Evolutionary conservation across 495 filamentous ascomycete species (phyloP), one percentile per base, ranked within the genome.

Genomic region (Hypomontagnella monticulosa): DNA sequence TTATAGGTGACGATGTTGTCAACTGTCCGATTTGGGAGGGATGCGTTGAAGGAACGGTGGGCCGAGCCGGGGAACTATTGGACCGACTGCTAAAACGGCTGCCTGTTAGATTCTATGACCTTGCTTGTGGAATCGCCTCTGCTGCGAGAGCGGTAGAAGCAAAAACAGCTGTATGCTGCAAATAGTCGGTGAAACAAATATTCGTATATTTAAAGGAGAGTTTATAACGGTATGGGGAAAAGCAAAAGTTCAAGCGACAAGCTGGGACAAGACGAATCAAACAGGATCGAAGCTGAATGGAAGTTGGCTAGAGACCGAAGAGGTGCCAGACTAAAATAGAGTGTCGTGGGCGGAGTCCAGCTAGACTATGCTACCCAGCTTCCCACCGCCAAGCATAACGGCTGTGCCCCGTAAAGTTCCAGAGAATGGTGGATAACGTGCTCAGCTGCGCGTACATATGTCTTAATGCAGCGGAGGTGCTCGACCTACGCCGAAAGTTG

Each of bases 1-100:
- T 85, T 51, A 93, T 77, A 27, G 92, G 93, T 20, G 93, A 93
- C 12, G 91, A 94, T 10, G 90, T 87, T 27, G 93, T 94, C 53
- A 93, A 81, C 75, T 91, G 90, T 56, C 88, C 91, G 64, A 88
- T 81, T 72, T 95, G 92, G 23, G 91, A 94, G 36, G 89, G 83
- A 75, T 89, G 89, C 27, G 87, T 82, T 40, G 88, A 87, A 54
- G 83, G 58, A 77, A 79, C 66, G 86, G 90, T 57, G 85, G 88
- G 71, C 38, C 69, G 65, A 34, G 46, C 58, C 36, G 59, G 62
- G 18, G 65, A 63, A 40, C 56, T 56, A 40, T 62, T 32, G 15
- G 54, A 60, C 56, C 11, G 44, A 23, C 38, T 48, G 53, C 65
- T 58, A 51, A 69, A 23, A 42, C 4, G 5, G 61, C 49, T 70